A percentile compares a stretch with the other conserved stretches of the same genome.
phyloP scores from a whole-genome alignment of 2,329 filamentous ascomycete genomes.

The Stemphylium vesicarium region DNA sequence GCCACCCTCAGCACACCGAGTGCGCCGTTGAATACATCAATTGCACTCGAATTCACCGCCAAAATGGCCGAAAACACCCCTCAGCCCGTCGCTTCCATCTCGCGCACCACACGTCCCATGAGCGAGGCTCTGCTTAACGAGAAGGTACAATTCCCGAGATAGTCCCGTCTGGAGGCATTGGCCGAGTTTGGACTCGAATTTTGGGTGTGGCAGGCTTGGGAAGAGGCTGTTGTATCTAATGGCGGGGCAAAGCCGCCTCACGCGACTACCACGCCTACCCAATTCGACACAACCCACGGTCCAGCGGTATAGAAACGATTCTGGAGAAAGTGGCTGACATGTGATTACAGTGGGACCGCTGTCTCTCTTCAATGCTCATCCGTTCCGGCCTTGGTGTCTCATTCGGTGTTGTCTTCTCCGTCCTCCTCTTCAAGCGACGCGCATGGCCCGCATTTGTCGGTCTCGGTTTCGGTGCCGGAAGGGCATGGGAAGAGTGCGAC shows the following conservation, averaged over 20 bases:
- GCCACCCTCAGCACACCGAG: slow-evolving; percentile 22
- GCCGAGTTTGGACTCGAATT: neutral
- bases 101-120: slow-evolving; percentile 77
- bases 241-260: slow-evolving; percentile 13
- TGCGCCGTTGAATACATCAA: slow-evolving; percentile 32
- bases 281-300: slow-evolving; percentile 1
- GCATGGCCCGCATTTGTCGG: slow-evolving; percentile 97
- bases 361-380: slow-evolving; percentile 96
- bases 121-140: slow-evolving; percentile 98
- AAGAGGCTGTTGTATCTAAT: neutral
- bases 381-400: slow-evolving; percentile 94
- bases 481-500: slow-evolving; percentile 99
- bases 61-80: slow-evolving; percentile 66
- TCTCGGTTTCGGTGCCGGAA: slow-evolving; percentile 90
- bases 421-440: slow-evolving; percentile 96
- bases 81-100: slow-evolving; percentile 65
- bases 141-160: slow-evolving; percentile 71
- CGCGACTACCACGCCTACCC: slow-evolving; percentile 10
- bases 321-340: slow-evolving; percentile 27
- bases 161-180: neutral
- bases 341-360: slow-evolving; percentile 87
- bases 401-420: slow-evolving; percentile 98
- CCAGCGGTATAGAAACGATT: neutral
- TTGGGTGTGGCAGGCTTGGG: neutral
- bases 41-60: slow-evolving; percentile 34